phyloP scores from a whole-genome alignment of 495 filamentous ascomycete species.

The Physcia stellaris region DNA sequence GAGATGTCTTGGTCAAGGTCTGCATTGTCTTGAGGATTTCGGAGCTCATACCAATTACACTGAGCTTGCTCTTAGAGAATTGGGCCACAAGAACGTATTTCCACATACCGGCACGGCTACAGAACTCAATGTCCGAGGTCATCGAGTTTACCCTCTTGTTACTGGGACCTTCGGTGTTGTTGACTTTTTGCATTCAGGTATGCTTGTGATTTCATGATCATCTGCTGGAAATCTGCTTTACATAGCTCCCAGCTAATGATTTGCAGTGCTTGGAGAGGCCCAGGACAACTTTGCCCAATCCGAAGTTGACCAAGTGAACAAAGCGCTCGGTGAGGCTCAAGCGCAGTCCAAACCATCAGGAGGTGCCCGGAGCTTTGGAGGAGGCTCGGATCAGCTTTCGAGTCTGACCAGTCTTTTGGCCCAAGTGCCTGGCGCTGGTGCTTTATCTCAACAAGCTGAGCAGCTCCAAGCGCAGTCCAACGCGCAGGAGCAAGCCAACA shows the following conservation, averaged over 20 bases:
- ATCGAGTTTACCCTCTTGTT: slow-evolving; percentile 70
- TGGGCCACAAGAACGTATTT: slow-evolving; percentile 73
- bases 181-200: slow-evolving; percentile 94
- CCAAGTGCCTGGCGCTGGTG: slow-evolving; percentile 66
- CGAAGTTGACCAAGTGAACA: slow-evolving; percentile 81
- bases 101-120: slow-evolving; percentile 67
- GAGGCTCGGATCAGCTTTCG: slow-evolving; percentile 27
- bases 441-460: slow-evolving; percentile 64
- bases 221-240: too few relatives aligned
- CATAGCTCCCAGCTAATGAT: too few relatives aligned
- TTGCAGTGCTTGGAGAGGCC: slow-evolving; percentile 88
- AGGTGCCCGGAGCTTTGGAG: slow-evolving; percentile 18
- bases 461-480: slow-evolving; percentile 61
- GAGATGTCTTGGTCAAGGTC: slow-evolving; percentile 73
- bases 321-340: slow-evolving; percentile 51
- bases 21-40: slow-evolving; percentile 93
- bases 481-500: slow-evolving; percentile 46
- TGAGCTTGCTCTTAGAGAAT: slow-evolving; percentile 74
- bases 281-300: slow-evolving; percentile 92
- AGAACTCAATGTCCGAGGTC: slow-evolving; percentile 58
- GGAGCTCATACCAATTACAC: slow-evolving; percentile 91
- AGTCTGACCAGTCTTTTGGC: slow-evolving; percentile 55
- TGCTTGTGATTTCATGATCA: too few relatives aligned
- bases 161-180: slow-evolving; percentile 88
- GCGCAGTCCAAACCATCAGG: slow-evolving; percentile 29